These are phyloP conservation scores for Codiaeum variegatum DNA, from an alignment of 441 rosid genomes.

Conservation along the genomic window DNA sequence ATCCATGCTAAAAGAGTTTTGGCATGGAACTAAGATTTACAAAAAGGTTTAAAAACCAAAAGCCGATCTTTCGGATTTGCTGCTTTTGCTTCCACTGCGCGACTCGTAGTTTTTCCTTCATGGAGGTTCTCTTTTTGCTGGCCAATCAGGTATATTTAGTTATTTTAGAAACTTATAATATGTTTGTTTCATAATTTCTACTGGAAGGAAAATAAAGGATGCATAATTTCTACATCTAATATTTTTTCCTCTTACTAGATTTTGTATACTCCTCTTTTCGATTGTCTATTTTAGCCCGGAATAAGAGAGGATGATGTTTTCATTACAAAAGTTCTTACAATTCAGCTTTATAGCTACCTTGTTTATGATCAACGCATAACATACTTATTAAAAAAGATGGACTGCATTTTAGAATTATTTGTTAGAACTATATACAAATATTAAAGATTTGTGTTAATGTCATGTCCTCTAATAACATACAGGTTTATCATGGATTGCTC, in stretches of 20 bases:
- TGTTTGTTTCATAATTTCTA: no score
- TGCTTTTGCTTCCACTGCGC: no score
- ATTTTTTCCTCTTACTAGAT: no score
- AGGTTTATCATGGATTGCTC: conserved; percentile 41
- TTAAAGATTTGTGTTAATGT: neutral
- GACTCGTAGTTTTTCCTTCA: no score
- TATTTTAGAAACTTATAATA: no score
- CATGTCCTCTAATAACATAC: conserved; percentile 3
- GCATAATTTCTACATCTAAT: neutral
- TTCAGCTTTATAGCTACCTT: conserved; percentile 11
- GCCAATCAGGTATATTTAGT: no score
- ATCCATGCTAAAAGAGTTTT: no score
- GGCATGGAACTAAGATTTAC: no score
- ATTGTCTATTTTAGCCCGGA: conserved; percentile 62
- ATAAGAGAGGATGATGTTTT: conserved; percentile 70
- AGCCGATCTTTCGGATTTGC: no score
- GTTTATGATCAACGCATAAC: neutral
- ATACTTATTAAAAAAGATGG: conserved; percentile 3
- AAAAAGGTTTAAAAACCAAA: no score
- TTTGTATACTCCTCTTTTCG: conserved; percentile 16
- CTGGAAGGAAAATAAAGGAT: no score
- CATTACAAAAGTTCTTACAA: conserved; percentile 24
- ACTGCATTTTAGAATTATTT: neutral
- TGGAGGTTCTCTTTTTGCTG: no score
- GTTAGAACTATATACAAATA: neutral